Evolutionary conservation across 1,139 yeast species (phyloP), one percentile per base, ranked within the genome.

Genomic region (Kodamaea sp.): DNA sequence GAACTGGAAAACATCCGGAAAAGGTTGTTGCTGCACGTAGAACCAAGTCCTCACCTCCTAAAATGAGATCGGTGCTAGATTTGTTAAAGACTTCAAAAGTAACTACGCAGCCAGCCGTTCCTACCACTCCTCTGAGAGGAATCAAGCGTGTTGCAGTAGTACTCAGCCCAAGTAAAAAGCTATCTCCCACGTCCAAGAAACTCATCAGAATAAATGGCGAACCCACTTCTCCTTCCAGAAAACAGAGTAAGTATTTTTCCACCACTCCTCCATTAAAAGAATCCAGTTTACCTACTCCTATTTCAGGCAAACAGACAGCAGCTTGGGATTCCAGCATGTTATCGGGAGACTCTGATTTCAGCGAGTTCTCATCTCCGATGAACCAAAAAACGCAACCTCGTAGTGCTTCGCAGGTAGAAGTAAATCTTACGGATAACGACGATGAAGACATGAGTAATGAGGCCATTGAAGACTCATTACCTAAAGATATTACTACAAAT

Each of bases 301-400:
- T 23, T 10, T 30, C 39, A 16, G 34, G 30, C 15, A 35, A 35
- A 28, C 29, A 37, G 9, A n/a, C n/a, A n/a, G 35, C 38, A 28
- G 49, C 31, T 7, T 34, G 34, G 24, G 49, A 52, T 26, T 44
- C 53, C 5, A 62, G 64, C 38, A 45, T 57, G 20, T 37, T 59
- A 4, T 48, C 58, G 2, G 68, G 65, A 2, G 69, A 64, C 29
- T 63, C 70, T 2, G 70, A 64, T 34, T 50, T 66, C 8, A 57
- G 69, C 0, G 72, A 66, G 24, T 48, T 50, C 24, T 61, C 70
- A 1, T 61, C 70, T 2, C 66, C 66, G 5, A 41, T 44, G 8
- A 39, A 35, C 8, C 32, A 32, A 6, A 21, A 32, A 4, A n/a
- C n/a, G n/a, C n/a, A n/a, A n/a, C n/a, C n/a, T n/a, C n/a, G n/a